Evolutionary conservation across 73 alveolate species (phyloP).

Genomic region (Paramecium tetraurelia): DNA sequence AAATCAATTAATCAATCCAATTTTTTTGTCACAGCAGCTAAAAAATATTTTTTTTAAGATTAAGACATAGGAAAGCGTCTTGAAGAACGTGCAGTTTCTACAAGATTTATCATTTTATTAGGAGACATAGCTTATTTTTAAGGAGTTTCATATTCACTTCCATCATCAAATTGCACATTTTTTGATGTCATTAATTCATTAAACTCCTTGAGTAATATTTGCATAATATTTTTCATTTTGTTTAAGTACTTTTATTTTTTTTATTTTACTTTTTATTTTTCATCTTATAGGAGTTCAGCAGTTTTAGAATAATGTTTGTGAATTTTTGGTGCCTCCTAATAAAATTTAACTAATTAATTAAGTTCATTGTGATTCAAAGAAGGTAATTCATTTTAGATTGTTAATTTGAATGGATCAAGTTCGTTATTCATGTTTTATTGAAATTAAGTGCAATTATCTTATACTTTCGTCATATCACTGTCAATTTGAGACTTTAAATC

Average conservation of each 20-base stretch:
- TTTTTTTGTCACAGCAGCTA: background rate
- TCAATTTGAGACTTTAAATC: conserved; percentile 18
- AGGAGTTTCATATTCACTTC: conserved; percentile 20
- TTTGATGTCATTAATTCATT: conserved; percentile 34
- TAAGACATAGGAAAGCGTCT: background rate
- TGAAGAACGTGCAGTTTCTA: conserved; percentile 40
- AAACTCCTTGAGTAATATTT: conserved; percentile 12
- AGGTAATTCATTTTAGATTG: background rate
- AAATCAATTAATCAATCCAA: background rate
- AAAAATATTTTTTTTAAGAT: background rate
- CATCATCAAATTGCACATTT: conserved; percentile 14
- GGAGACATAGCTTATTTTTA: conserved; percentile 31
- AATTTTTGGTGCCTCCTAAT: background rate
- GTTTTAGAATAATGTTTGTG: background rate
- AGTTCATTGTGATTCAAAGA: background rate
- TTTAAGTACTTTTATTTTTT: conserved; percentile 11
- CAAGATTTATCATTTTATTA: background rate
- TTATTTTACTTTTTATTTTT: background rate
- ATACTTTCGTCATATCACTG: background rate
- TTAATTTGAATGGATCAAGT: background rate
- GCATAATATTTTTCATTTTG: background rate
- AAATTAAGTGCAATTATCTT: background rate
- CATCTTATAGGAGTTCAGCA: background rate
- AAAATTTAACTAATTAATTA: background rate
- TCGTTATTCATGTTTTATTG: background rate